These are phyloP conservation scores for Aureobasidium melanogenum DNA, from an alignment of 2,329 filamentous ascomycete genomes.

Conservation along the genomic window DNA sequence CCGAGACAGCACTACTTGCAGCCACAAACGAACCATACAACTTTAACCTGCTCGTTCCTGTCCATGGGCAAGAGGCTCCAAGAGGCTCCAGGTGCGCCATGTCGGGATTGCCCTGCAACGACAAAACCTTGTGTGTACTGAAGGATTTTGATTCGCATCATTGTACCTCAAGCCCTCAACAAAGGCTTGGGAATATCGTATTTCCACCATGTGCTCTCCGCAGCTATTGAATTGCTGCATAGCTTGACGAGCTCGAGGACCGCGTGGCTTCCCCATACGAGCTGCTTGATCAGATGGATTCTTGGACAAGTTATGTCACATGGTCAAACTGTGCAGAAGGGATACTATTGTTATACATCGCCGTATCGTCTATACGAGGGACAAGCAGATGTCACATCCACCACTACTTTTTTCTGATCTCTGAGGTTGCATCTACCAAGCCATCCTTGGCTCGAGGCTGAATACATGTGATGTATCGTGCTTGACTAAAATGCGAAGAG, in stretches of 20 bases:
- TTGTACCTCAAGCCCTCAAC: neutral
- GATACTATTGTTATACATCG: conserved; percentile 5
- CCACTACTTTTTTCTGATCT: neutral
- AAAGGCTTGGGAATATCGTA: neutral
- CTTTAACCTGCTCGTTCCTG: neutral
- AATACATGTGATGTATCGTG: conserved; percentile 5
- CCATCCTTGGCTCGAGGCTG: neutral
- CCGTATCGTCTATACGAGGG: neutral
- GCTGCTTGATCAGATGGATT: neutral
- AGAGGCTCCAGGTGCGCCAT: neutral
- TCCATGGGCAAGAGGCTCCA: neutral
- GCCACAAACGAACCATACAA: neutral
- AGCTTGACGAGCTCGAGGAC: neutral
- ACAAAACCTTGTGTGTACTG: neutral
- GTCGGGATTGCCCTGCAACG: neutral
- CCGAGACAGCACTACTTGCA: no score
- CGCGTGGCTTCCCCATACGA: neutral
- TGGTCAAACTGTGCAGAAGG: neutral
- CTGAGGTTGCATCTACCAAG: conserved; percentile 1
- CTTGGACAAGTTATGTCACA: neutral
- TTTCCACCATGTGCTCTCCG: neutral
- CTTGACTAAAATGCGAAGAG: neutral
- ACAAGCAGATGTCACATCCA: neutral
- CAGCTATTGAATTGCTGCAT: neutral
- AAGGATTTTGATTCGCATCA: neutral